Evolutionary conservation across 2,329 filamentous ascomycete genomes (phyloP), one percentile per base, ranked within the genome.

Genomic region (Alternaria hordeiaustralica): DNA sequence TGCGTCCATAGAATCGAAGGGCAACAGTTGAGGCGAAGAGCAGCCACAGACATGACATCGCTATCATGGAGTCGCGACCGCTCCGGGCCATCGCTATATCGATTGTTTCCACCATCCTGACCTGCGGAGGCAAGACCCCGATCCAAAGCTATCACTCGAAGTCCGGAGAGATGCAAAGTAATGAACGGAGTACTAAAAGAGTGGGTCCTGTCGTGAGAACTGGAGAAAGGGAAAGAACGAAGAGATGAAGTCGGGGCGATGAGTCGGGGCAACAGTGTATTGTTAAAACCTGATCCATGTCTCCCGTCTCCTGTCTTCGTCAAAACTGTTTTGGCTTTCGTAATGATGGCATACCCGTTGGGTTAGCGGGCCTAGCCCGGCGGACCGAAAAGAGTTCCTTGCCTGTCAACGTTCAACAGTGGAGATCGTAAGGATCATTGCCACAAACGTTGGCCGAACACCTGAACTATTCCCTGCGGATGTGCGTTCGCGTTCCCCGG

Each of bases 1-100:
- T 23, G 8, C 70, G 67, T 13, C 70, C 70, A 11, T 55, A 20
- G 15, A 70, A 41, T 9, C 70, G 68, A 21, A 71, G 65, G 5
- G 23, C 57, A 6, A 72, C 55, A 25, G 61, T 63, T n/a, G 50
- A 46, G 15, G 57, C 62, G 36, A 69, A 67, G 18, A 72, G 10
- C 6, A 70, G 36, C 70, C 70, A 72, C 47, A 72, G 46, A 26
- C 63, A 60, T 11, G 65, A 64, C 43, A 70, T 68, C 3, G 68
- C 70, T 62, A 71, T 70, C 36, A 72, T 61, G 25, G 70, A 70
- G 43, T 70, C 59, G 13, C 68, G 63, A 10, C 67, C 65, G 58
- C 65, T 67, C 44, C 51, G 46, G 51, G 65, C 63, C 67, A 72
- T 72, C 25, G 67, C 65, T 25, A 72, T 51, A 8, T 47, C 13